These are phyloP conservation scores for Candida xiaguanensis DNA, from an alignment of 805 yeast genomes.

Conservation along the genomic window DNA sequence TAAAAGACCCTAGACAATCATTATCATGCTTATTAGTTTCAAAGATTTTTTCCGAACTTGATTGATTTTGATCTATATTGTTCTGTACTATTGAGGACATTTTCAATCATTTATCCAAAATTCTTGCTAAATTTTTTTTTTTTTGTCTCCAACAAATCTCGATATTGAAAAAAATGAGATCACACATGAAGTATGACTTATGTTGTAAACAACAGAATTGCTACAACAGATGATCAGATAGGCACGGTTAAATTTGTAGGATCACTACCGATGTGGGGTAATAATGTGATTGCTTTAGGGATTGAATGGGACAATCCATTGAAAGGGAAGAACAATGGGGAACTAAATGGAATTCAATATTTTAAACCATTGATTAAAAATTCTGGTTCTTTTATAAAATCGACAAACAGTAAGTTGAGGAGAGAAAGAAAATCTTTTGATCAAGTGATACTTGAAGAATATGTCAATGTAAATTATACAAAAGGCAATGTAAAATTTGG, in stretches of 20 bases:
- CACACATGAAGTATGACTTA: too few relatives aligned
- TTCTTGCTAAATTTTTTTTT: background rate
- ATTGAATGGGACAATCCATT: conserved; percentile 78
- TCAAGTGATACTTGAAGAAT: conserved; percentile 41
- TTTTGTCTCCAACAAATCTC: background rate
- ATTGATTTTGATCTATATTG: conserved; percentile 1
- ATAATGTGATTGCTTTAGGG: conserved; percentile 54
- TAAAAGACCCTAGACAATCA: too few relatives aligned
- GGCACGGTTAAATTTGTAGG: conserved; percentile 70
- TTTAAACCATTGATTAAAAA: conserved; percentile 40
- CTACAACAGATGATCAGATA: conserved; percentile 37
- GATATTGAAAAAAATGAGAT: background rate
- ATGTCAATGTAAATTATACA: conserved; percentile 23
- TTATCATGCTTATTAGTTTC: too few relatives aligned
- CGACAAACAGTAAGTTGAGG: conserved; percentile 30
- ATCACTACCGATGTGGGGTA: conserved; percentile 57
- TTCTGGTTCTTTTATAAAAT: conserved; percentile 65
- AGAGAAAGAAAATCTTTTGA: conserved; percentile 27
- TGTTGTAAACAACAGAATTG: conserved; percentile 17
- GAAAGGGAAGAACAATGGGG: conserved; percentile 75
- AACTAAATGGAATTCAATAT: conserved; percentile 48
- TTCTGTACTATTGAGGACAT: conserved; percentile 2
- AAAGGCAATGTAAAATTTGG: conserved; percentile 45
- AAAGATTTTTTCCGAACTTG: too few relatives aligned
- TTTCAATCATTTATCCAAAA: background rate